Evolutionary conservation across 305 asterid species (phyloP), one percentile per base, ranked within the genome.

Genomic region (Ajuga reptans): DNA sequence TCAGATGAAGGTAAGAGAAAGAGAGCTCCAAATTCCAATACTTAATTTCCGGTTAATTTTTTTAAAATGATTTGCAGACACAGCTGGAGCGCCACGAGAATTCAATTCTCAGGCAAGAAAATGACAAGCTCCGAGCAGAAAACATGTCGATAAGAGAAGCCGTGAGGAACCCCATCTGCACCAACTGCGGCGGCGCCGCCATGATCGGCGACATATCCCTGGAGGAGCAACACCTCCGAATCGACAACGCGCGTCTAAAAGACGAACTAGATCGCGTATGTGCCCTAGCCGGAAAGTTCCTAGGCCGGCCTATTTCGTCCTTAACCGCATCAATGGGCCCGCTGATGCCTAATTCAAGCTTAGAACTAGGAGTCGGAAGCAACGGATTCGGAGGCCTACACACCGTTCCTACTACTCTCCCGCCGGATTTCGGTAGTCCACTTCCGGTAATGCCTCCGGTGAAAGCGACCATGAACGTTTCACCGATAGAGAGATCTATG

Each of bases 61-160:
- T 39, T 8, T 0, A 7, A 1, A 1, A 39, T 7, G 11, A 39
- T 39, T 39, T 39, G 2, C 83, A 92, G 99, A 89, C 96, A 0
- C 99, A 89, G 79, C 66, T 89, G 52, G 99, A 91, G 76, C 88
- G 96, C 53, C 97, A 90, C 73, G 97, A 93, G 75, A 93, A 93
- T 55, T 85, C 96, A 0, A 64, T 93, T 8, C 87, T 93, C 10
- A 65, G 95, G 79, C 91, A 89, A 73, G 97, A 93, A 36, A 93
- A 93, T 37, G 97, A 93, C 76, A 90, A 86, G 82, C 95, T 93
- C 47, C 82, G 97, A 0, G 86, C 94, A 0, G 95, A 93, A 54
- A 93, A 89, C 78, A 83, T 90, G 88, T 78, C 96, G 14, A 84
- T 93, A 10, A 74, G 92, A 16, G 96, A 92, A 10, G 95, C 98